These are phyloP conservation scores for Chytriomyces sp. DNA, from an alignment of 192 early-diverging fungal species.

Conservation along the genomic window DNA sequence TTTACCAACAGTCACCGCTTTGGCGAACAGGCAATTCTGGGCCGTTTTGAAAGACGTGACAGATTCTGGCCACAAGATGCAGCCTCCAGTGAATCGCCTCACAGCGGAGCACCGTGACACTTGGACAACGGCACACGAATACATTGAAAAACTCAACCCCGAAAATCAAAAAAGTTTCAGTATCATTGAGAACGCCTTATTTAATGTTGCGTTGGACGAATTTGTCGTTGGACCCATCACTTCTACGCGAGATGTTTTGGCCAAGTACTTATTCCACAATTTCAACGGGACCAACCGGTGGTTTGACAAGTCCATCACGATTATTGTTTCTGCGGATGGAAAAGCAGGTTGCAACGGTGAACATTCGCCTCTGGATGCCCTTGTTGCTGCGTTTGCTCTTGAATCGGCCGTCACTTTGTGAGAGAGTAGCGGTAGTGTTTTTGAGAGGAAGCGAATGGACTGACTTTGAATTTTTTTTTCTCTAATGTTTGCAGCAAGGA, in stretches of 20 bases:
- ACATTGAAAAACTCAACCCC: constrained; percentile 65
- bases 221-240: constrained; percentile 40
- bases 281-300: constrained; percentile 82
- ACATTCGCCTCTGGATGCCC: constrained; percentile 85
- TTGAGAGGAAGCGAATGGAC: no score
- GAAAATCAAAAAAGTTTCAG: constrained; percentile 64
- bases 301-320: constrained; percentile 82
- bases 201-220: constrained; percentile 80
- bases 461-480: background rate
- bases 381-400: constrained; percentile 69
- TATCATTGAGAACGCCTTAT: constrained; percentile 74
- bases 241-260: background rate
- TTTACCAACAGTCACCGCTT: constrained; percentile 13
- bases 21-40: constrained; percentile 60
- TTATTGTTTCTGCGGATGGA: constrained; percentile 78
- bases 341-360: constrained; percentile 57
- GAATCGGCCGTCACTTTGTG: constrained; percentile 53
- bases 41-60: constrained; percentile 61
- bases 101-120: constrained; percentile 82
- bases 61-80: constrained; percentile 17
- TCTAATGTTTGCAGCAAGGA: constrained; percentile 29
- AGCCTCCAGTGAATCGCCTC: constrained; percentile 68
- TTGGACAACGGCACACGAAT: constrained; percentile 74
- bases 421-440: no score
- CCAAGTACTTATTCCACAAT: constrained; percentile 60